Evolutionary conservation across 2,329 filamentous ascomycete species (phyloP).

Genomic region (Rhinocladiella mackenziei): DNA sequence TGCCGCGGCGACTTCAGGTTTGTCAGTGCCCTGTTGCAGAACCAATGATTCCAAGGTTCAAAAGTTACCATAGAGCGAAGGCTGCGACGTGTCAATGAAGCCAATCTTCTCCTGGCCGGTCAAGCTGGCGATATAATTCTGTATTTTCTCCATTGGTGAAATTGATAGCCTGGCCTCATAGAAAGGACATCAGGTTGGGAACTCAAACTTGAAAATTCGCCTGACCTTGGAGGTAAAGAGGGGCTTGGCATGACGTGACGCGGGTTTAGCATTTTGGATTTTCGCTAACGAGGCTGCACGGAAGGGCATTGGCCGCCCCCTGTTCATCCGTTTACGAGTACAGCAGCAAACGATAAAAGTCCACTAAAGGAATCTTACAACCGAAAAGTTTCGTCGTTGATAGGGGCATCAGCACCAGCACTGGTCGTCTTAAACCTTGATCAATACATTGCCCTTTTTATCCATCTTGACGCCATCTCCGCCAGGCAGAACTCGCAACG

Average conservation of each 20-base stretch:
- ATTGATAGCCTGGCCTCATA: neutral
- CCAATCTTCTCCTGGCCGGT: conserved; percentile 28
- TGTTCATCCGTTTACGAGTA: neutral
- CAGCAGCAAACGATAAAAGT: no score
- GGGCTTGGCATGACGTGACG: neutral
- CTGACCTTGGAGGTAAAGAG: no score
- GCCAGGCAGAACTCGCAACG: conserved; percentile 73
- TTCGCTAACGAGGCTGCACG: no score
- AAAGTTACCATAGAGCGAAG: conserved; percentile 25
- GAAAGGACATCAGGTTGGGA: neutral
- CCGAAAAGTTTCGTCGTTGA: no score
- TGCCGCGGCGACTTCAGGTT: conserved; percentile 67
- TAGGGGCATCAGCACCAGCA: neutral
- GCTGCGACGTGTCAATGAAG: conserved; percentile 21
- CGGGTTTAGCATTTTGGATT: neutral
- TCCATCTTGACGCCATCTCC: conserved; percentile 58
- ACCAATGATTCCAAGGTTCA: conserved; percentile 6
- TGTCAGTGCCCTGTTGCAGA: neutral
- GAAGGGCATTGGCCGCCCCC: no score
- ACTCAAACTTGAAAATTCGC: no score
- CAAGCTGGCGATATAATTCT: conserved; percentile 25
- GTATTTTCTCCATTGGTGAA: conserved; percentile 24
- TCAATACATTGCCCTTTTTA: conserved; percentile 41
- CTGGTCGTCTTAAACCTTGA: conserved; percentile 17
- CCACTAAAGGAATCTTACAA: no score